phyloP scores from a whole-genome alignment of 495 filamentous ascomycete species.

The Aspergillus sclerotiicarbonarius region DNA sequence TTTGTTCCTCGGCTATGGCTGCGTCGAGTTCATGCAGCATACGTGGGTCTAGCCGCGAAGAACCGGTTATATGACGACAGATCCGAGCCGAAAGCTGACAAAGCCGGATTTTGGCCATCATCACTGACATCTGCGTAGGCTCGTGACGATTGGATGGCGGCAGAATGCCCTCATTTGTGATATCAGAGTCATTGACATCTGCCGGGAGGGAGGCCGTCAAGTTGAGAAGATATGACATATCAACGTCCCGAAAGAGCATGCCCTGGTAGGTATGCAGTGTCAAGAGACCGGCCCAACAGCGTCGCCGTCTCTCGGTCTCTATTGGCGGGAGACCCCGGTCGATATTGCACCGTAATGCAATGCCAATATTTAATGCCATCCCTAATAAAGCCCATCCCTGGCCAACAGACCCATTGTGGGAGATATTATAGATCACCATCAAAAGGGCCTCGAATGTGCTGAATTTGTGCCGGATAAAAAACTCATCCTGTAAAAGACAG shows the following conservation, averaged over 20 bases:
- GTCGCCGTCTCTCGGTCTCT: constrained; percentile 18
- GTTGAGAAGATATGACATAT: constrained; percentile 19
- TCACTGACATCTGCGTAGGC: constrained; percentile 25
- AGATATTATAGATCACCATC: constrained; percentile 18
- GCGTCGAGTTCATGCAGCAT: constrained; percentile 8
- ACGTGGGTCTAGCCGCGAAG: background rate
- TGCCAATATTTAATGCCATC: constrained; percentile 22
- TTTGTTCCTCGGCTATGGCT: constrained; percentile 16
- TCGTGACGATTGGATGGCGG: constrained; percentile 13
- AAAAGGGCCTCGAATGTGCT: constrained; percentile 21
- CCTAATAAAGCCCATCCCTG: constrained; percentile 22
- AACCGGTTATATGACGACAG: constrained; percentile 17
- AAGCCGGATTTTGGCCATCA: constrained; percentile 19
- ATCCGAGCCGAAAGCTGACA: constrained; percentile 19
- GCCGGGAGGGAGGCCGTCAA: constrained; percentile 14
- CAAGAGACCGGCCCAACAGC: constrained; percentile 25
- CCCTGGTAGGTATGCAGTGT: constrained; percentile 22
- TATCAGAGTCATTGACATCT: constrained; percentile 22
- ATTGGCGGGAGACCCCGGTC: too few species aligned
- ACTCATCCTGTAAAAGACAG: too few species aligned
- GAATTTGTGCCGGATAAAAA: too few species aligned
- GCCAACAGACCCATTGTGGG: constrained; percentile 20
- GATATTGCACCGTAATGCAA: constrained; percentile 19
- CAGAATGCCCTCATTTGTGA: constrained; percentile 8
- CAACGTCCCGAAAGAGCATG: constrained; percentile 21